Conservation (phyloP, 2,329 filamentous ascomycete species). For the Fonsecaea nubica region DNA sequence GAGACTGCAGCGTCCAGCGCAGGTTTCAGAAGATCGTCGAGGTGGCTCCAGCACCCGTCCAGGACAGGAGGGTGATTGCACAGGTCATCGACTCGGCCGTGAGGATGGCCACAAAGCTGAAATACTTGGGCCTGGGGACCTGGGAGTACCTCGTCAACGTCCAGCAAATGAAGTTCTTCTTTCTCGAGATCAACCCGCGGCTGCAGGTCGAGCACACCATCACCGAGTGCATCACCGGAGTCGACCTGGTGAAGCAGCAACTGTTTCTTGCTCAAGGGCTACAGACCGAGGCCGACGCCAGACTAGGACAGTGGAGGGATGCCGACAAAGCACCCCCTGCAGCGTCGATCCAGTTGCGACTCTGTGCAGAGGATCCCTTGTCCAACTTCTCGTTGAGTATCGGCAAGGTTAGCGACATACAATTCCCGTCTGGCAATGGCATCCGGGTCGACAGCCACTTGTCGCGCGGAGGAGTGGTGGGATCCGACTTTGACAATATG, state of each 20-base stretch:
- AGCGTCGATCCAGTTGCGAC: constrained; percentile 62
- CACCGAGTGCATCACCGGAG: constrained; percentile 61
- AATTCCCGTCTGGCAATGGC: constrained; percentile 64
- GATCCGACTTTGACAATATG: constrained; percentile 65
- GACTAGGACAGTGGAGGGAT: constrained; percentile 43
- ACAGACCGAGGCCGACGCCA: constrained; percentile 46
- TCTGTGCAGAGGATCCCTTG: constrained; percentile 64
- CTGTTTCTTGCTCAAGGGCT: constrained; percentile 61
- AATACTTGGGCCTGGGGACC: constrained; percentile 66
- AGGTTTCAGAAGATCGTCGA: constrained; percentile 69
- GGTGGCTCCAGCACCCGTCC: constrained; percentile 60
- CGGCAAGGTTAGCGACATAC: constrained; percentile 63
- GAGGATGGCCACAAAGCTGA: constrained; percentile 57
- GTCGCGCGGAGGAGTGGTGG: constrained; percentile 54
- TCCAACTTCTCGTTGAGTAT: constrained; percentile 64
- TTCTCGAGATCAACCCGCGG: constrained; percentile 67
- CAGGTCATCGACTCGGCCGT: constrained; percentile 62
- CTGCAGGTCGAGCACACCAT: constrained; percentile 69
- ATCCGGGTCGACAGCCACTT: constrained; percentile 64
- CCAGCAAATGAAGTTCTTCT: constrained; percentile 58
- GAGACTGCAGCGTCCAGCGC: constrained; percentile 67
- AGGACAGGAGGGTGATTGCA: constrained; percentile 55
- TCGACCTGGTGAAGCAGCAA: constrained; percentile 64
- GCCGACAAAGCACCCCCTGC: constrained; percentile 48
- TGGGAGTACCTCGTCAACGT: constrained; percentile 69